Conservation (phyloP, 2,329 filamentous ascomycete species). For the Drechslera avenae region DNA sequence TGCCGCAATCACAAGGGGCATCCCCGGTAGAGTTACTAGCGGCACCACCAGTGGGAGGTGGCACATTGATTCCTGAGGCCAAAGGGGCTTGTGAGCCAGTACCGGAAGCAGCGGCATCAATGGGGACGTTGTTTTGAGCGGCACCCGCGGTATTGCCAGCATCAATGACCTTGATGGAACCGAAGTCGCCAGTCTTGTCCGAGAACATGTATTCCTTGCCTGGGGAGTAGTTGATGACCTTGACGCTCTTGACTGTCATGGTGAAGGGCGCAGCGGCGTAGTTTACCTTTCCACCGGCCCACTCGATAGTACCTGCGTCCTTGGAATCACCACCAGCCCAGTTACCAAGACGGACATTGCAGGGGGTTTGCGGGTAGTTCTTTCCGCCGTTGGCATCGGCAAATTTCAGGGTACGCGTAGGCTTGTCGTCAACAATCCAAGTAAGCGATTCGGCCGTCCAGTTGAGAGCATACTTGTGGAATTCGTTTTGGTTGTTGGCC, state of each 20-base stretch:
- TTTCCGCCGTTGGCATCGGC: slow-evolving; percentile 62
- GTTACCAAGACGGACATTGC: slow-evolving; percentile 59
- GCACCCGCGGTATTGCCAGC: slow-evolving; percentile 41
- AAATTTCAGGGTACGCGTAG: slow-evolving; percentile 67
- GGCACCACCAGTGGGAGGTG: slow-evolving; percentile 18
- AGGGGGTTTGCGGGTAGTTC: slow-evolving; percentile 77
- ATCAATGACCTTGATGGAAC: slow-evolving; percentile 55
- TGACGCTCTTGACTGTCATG: slow-evolving; percentile 59
- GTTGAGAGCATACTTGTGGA: slow-evolving; percentile 72
- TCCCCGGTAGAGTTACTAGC: slow-evolving; percentile 13
- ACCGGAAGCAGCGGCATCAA: slow-evolving; percentile 37
- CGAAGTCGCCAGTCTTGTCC: slow-evolving; percentile 54
- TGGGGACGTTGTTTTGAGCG: slow-evolving; percentile 31
- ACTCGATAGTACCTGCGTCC: slow-evolving; percentile 65
- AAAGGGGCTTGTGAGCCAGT: slow-evolving; percentile 25
- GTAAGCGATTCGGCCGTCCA: slow-evolving; percentile 72
- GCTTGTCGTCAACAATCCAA: slow-evolving; percentile 71
- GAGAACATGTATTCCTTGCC: slow-evolving; percentile 57
- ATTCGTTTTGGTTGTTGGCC: slow-evolving; percentile 58
- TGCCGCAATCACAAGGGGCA: slow-evolving; percentile 33
- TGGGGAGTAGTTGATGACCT: slow-evolving; percentile 59
- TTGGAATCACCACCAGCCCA: slow-evolving; percentile 57
- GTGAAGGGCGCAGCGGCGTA: slow-evolving; percentile 56
- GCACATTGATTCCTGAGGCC: slow-evolving; percentile 31
- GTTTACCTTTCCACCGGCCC: slow-evolving; percentile 67